Evolutionary conservation across 768 basidiomycete species (phyloP).

Genomic region (Amyloporia xantha): DNA sequence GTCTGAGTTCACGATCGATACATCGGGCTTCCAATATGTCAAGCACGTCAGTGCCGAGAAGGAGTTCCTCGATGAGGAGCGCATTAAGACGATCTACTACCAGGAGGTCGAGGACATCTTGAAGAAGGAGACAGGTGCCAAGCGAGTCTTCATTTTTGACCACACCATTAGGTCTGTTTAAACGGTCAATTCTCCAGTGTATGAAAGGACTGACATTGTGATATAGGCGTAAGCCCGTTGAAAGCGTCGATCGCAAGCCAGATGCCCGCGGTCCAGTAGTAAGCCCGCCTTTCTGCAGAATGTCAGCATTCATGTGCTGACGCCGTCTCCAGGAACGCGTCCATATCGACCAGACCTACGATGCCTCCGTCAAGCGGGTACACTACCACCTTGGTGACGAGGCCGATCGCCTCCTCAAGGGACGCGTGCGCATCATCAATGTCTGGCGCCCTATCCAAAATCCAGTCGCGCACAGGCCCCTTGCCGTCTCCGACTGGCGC

Average conservation of each 20-base stretch:
- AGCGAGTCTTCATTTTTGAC: conserved; percentile 38
- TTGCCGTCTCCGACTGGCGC: conserved; percentile 37
- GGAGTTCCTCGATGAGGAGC: conserved; percentile 26
- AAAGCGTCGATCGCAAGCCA: neutral
- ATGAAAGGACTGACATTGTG: conserved; percentile 18
- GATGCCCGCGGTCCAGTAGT: conserved; percentile 28
- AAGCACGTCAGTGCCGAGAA: conserved; percentile 19
- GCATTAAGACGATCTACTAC: conserved; percentile 34
- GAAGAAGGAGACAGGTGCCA: conserved; percentile 34
- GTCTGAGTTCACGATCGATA: conserved; percentile 25
- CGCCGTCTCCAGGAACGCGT: conserved; percentile 32
- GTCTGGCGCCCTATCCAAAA: conserved; percentile 40
- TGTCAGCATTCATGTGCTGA: conserved; percentile 37
- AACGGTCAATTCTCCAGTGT: conserved; percentile 25
- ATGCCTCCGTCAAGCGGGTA: conserved; percentile 31
- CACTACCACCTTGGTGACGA: conserved; percentile 32
- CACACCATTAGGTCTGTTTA: conserved; percentile 35
- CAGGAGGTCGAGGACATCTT: conserved; percentile 35
- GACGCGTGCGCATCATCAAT: conserved; percentile 39
- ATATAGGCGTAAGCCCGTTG: too few relatives aligned
- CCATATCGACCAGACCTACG: conserved; percentile 40
- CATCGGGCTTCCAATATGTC: conserved; percentile 39
- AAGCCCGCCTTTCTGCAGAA: conserved; percentile 10
- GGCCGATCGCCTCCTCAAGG: conserved; percentile 34
- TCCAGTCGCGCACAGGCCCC: conserved; percentile 33